A percentile compares a stretch with the other conserved stretches of the same genome.
Conservation (phyloP, 2,329 filamentous ascomycete species). For the Ascochyta clinopodiicola region DNA sequence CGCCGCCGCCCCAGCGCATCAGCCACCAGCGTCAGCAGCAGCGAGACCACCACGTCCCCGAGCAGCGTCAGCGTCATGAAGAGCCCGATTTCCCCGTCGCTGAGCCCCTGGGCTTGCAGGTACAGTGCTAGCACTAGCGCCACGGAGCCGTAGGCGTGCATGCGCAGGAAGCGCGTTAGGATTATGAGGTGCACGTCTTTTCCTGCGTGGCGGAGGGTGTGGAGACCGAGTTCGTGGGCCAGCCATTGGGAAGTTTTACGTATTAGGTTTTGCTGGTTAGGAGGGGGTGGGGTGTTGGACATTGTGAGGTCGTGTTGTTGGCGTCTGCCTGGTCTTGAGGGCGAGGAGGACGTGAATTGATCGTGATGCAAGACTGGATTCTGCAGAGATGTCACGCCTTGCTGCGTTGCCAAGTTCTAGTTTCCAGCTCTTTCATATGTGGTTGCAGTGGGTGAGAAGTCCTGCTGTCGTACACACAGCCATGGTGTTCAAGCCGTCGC, state of each 20-base stretch:
- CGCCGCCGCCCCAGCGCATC: conserved; percentile 44
- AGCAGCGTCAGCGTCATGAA: conserved; percentile 52
- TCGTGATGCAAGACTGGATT: too few relatives aligned
- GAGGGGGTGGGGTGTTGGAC: neutral
- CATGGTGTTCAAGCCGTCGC: neutral
- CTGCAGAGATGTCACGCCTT: too few relatives aligned
- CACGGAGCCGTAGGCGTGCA: conserved; percentile 47
- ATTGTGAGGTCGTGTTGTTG: neutral
- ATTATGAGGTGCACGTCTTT: conserved; percentile 47
- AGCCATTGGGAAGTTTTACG: neutral
- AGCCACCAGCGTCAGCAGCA: conserved; percentile 48
- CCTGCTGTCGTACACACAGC: too few relatives aligned
- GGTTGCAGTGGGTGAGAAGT: neutral
- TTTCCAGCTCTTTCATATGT: neutral
- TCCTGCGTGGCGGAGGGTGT: conserved; percentile 34
- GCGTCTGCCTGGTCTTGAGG: too few relatives aligned
- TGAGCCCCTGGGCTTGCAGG: conserved; percentile 43
- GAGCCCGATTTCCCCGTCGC: conserved; percentile 47
- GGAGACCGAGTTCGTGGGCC: conserved; percentile 34
- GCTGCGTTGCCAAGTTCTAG: too few relatives aligned
- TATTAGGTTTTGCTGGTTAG: neutral
- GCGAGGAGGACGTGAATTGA: too few relatives aligned
- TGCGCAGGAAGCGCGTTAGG: conserved; percentile 44
- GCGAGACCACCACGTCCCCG: conserved; percentile 46
- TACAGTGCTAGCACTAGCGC: conserved; percentile 48